Evolutionary conservation across 306 rosid species (phyloP), one percentile per base, ranked within the genome.

Genomic region (Canavalia gladiata): DNA sequence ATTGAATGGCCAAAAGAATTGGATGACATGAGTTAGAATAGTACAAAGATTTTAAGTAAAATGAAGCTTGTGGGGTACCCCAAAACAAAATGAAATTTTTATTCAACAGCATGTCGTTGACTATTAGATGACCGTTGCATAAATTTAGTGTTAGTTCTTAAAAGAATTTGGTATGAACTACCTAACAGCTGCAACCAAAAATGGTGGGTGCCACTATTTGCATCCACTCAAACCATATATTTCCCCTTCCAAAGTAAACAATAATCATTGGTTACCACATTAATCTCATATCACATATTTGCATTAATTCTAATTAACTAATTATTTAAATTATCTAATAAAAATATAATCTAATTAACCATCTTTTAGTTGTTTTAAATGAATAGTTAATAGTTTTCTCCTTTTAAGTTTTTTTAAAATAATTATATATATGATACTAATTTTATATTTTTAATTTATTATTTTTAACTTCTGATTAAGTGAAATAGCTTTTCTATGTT

Each of bases 81-180:
- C 7, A 2, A 56, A 28, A 56, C 12, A 11, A 34, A 34, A 4
- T 35, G 47, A 63, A 34, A 63, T 63, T 37, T 28, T 12, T 35
- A 63, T 35, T 35, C 47, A 6, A 37, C 30, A 37, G 18, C 2
- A 13, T 37, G 47, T 43, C 6, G 58, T 75, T 75, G 79, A 75
- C 69, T 75, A 55, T 29, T 28, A 55, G 49, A 56, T 58, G 69
- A 59, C 68, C 68, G 69, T 73, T 73, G 56, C 43, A 42, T 56
- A 11, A 46, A 46, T 58, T n/a, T 64, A 34, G 68, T 75, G 58
- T 18, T 59, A 4, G 69, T 45, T 31, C 13, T 10, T 4, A 8
- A 52, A 72, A 71, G 62, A 71, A 71, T 28, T 41, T 28, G 79
- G 57, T 12, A 75, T 29, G 57, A 2, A 54, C 6, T 11, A 43